Conservation (phyloP, 495 filamentous ascomycete species). For the Wilcoxina mikolae region DNA sequence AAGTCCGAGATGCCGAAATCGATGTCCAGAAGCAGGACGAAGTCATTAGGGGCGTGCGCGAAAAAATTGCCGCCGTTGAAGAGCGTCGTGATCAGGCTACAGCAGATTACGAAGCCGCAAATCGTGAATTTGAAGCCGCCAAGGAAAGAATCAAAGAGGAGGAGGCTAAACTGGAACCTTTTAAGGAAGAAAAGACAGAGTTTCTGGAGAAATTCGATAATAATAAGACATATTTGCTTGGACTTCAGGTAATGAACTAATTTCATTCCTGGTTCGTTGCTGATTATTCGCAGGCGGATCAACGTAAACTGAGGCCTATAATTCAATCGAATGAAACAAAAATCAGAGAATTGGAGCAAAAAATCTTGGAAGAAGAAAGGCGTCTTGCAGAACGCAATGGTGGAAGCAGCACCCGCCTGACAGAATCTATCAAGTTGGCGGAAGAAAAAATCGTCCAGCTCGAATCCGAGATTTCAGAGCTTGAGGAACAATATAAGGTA, state of each 20-base stretch:
- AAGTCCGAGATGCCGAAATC: constrained; percentile 42
- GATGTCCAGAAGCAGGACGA: constrained; percentile 20
- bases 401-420: constrained; percentile 38
- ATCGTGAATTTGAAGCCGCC: constrained; percentile 16
- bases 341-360: constrained; percentile 33
- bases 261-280: constrained; percentile 5
- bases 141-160: constrained; percentile 9
- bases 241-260: constrained; percentile 34
- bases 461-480: constrained; percentile 28
- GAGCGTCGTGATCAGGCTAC: constrained; percentile 26
- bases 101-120: constrained; percentile 19
- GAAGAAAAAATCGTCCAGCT: constrained; percentile 27
- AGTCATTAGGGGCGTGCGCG: constrained; percentile 20
- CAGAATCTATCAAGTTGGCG: constrained; percentile 28
- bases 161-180: constrained; percentile 23
- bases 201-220: constrained; percentile 32
- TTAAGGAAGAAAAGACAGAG: constrained; percentile 32
- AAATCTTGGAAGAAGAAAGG: constrained; percentile 33
- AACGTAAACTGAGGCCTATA: constrained; percentile 38
- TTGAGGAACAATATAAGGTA: constrained; percentile 1
- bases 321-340: constrained; percentile 34
- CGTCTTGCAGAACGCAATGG: constrained; percentile 40
- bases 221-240: constrained; percentile 33
- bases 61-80: constrained; percentile 25
- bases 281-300: constrained; percentile 32